Base-by-base conservation (phyloP, 2,329 filamentous ascomycete species). In the Exophiala aquamarina region DNA sequence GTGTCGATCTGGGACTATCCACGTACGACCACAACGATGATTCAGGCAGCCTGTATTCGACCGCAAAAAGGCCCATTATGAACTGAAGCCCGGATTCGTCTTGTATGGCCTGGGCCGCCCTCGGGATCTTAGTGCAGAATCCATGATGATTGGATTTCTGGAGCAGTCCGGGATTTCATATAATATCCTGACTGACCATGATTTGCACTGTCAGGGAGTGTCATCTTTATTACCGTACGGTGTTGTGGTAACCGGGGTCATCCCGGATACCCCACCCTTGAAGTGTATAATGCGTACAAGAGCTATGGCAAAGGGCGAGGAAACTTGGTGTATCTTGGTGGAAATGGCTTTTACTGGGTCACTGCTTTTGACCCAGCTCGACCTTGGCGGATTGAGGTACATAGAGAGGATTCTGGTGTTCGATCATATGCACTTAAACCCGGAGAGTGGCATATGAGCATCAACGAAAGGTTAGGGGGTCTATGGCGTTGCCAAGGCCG, bases 21-120 rank as follows among this genome's bases (percentile, higher is more conserved):
- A 54, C 62, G 15, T 70, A 71, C 50, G 68, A 71, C 14, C 68
- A 71, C 48, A 61, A 55, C 13, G 68, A 70, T 44, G 63, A 64
- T 35, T 68, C 66, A 0, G 64, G 63, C 8, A 58, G 56, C 8
- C 56, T 59, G 21, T 66, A 57, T 52, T 66, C 63, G 10, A 61
- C 61, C 6, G 51, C 61, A 1, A 63, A 63, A 40, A 56, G 68
- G 15, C 66, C 67, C 0, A 63, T 71, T n/a, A 54, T 70, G 20
- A 70, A 71, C 39, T 41, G 17, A 58, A 67, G 7, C 68, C 68
- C 0, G 65, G 59, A 20, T 70, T 67, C 15, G 44, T 66, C 26
- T 61, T 65, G 50, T 70, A 67, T 67, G 63, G 54, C 0, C 59
- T 68, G 33, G 47, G 60, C n/a, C 59, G 67, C 3, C 67, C 67